These are phyloP conservation scores for Penicillium sp. DNA, from an alignment of 2,329 filamentous ascomycete genomes.

Conservation along the genomic window DNA sequence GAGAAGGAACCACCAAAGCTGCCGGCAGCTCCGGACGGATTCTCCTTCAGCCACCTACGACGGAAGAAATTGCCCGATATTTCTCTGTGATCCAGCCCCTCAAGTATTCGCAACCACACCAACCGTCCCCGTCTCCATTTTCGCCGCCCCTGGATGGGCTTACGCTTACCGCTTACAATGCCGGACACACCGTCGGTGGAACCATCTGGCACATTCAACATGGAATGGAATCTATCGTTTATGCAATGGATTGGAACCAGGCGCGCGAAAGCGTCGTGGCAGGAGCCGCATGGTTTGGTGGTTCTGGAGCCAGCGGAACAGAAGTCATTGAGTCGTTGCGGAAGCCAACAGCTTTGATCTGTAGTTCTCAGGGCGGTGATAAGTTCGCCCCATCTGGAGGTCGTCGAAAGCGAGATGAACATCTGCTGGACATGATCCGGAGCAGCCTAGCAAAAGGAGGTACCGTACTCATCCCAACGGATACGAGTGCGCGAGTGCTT, in stretches of 20 bases:
- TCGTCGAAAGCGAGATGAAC: slow-evolving; percentile 75
- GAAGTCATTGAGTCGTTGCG: slow-evolving; percentile 91
- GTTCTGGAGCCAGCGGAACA: slow-evolving; percentile 69
- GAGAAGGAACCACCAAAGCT: slow-evolving; percentile 30
- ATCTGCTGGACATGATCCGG: slow-evolving; percentile 72
- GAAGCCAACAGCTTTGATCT: slow-evolving; percentile 89
- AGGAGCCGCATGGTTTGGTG: slow-evolving; percentile 88
- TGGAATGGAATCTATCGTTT: slow-evolving; percentile 92
- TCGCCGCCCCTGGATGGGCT: slow-evolving; percentile 85
- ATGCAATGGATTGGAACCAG: slow-evolving; percentile 97
- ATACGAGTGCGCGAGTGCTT: slow-evolving; percentile 89
- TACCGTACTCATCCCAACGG: slow-evolving; percentile 86
- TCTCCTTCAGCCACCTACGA: slow-evolving; percentile 64
- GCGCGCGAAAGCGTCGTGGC: slow-evolving; percentile 92
- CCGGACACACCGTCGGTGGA: slow-evolving; percentile 89
- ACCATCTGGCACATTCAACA: slow-evolving; percentile 99
- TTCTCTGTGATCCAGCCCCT: slow-evolving; percentile 86
- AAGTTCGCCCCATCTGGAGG: slow-evolving; percentile 65
- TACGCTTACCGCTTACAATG: slow-evolving; percentile 93
- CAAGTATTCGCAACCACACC: slow-evolving; percentile 95
- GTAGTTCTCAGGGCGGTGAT: slow-evolving; percentile 77
- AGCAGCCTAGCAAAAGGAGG: slow-evolving; percentile 77
- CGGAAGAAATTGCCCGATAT: slow-evolving; percentile 86
- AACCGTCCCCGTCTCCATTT: slow-evolving; percentile 79
- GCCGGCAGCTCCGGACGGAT: slow-evolving; percentile 39